Percentiles rank a stretch among this genome's conserved stretches.
Conservation (phyloP, 148 eudicot species). For the Chenopodium album region DNA sequence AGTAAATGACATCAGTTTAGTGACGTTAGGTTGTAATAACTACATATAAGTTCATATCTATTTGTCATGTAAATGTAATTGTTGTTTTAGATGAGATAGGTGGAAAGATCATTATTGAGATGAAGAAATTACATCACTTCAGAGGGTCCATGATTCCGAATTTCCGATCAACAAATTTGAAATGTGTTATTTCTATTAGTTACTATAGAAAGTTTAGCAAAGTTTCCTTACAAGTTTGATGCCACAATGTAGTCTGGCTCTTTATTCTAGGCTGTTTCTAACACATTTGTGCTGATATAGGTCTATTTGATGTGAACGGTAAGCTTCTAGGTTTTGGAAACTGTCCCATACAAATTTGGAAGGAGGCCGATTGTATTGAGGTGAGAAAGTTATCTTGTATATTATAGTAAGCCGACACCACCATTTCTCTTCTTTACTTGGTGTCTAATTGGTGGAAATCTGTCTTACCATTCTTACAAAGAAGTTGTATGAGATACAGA, state of each 20-base stretch:
- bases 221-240: neutral
- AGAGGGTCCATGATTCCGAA: neutral
- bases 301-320: conserved; percentile 77
- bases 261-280: neutral
- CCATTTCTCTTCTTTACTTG: neutral
- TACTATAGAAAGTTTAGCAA: neutral
- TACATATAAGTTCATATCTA: neutral
- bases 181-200: neutral
- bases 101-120: neutral
- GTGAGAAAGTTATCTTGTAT: conserved; percentile 36
- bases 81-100: neutral
- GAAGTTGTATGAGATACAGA: neutral
- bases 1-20: neutral
- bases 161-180: neutral
- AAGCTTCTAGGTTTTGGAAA: conserved; percentile 81
- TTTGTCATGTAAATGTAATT: neutral
- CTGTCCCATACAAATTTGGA: conserved; percentile 98
- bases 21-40: neutral
- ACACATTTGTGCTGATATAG: conserved; percentile 36
- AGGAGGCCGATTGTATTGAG: conserved; percentile 93
- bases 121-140: neutral
- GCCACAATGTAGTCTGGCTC: neutral
- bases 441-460: neutral
- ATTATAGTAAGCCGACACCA: neutral
- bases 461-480: neutral